phyloP scores from a whole-genome alignment of 495 filamentous ascomycete genomes.

The Aspergillus sclerotioniger region DNA sequence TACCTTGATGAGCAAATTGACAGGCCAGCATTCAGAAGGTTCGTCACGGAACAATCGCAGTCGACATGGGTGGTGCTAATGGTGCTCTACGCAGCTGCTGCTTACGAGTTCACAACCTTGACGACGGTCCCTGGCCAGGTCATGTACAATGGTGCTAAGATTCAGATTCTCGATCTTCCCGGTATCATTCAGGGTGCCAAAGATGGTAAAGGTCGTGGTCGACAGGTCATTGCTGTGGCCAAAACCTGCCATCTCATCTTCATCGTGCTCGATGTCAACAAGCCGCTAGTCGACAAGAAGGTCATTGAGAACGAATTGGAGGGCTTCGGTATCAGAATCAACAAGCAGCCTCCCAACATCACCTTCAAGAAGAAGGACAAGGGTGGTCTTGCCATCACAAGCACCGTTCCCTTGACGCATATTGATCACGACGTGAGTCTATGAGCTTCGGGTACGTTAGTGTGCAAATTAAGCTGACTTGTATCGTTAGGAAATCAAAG shows the following conservation, averaged over 20 bases:
- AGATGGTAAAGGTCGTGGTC: conserved; percentile 95
- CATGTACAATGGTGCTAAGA: conserved; percentile 92
- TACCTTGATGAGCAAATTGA: conserved; percentile 92
- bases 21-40: conserved; percentile 93
- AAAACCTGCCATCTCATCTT: conserved; percentile 99
- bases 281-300: conserved; percentile 94
- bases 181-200: conserved; percentile 99
- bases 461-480: conserved; percentile 21
- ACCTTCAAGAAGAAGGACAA: conserved; percentile 99
- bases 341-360: conserved; percentile 96
- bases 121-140: conserved; percentile 98
- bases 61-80: conserved; percentile 20
- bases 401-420: conserved; percentile 85
- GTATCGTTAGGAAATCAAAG: conserved; percentile 77
- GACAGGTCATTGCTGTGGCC: conserved; percentile 97
- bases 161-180: conserved; percentile 97
- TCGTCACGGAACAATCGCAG: conserved; percentile 12
- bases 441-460: not conserved
- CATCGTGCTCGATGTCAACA: conserved; percentile 98
- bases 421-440: conserved; percentile 74
- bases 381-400: conserved; percentile 91
- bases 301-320: conserved; percentile 97
- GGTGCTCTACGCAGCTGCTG: conserved; percentile 59
- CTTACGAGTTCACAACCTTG: conserved; percentile 97
- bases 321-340: conserved; percentile 96